phyloP scores from a whole-genome alignment of 1,284 basidiomycete species.

The Paramarasmius palmivorus region DNA sequence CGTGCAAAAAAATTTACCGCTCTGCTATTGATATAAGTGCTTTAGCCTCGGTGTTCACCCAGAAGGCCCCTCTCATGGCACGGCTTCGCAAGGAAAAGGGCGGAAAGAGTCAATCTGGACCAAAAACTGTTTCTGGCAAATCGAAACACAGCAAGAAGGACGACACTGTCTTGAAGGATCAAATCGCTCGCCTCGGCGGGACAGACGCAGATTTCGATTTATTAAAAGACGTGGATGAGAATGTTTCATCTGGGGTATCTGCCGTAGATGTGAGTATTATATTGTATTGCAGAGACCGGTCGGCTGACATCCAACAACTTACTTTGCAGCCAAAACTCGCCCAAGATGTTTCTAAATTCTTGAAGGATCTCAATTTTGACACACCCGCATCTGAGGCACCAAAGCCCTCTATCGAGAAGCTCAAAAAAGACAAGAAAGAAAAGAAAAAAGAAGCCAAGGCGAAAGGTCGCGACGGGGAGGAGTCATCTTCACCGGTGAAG shows the following conservation, averaged over 20 bases:
- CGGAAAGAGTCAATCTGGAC: constrained; percentile 12
- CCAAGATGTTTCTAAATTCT: constrained; percentile 59
- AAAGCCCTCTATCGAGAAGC: constrained; percentile 15
- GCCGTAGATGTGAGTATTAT: constrained; percentile 28
- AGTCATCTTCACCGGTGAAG: background rate
- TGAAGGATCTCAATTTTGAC: constrained; percentile 54
- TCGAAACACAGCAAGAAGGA: constrained; percentile 18
- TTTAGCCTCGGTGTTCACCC: background rate
- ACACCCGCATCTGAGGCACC: constrained; percentile 30
- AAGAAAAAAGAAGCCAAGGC: constrained; percentile 1
- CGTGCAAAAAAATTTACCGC: background rate
- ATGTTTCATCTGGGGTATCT: constrained; percentile 16
- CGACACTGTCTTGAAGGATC: constrained; percentile 22
- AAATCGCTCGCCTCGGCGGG: constrained; percentile 32
- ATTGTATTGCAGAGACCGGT: background rate
- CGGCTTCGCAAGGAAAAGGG: constrained; percentile 32
- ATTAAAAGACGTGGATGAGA: constrained; percentile 28
- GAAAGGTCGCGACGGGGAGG: background rate
- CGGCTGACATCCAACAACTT: too few species aligned
- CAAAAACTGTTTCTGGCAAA: constrained; percentile 17
- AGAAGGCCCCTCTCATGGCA: constrained; percentile 22
- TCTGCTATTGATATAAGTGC: background rate
- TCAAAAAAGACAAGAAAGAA: constrained; percentile 12
- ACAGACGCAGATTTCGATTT: constrained; percentile 33
- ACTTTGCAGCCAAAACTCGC: constrained; percentile 41